Conservation (phyloP, 2,329 filamentous ascomycete species). For the Atkinsonella texensis region DNA sequence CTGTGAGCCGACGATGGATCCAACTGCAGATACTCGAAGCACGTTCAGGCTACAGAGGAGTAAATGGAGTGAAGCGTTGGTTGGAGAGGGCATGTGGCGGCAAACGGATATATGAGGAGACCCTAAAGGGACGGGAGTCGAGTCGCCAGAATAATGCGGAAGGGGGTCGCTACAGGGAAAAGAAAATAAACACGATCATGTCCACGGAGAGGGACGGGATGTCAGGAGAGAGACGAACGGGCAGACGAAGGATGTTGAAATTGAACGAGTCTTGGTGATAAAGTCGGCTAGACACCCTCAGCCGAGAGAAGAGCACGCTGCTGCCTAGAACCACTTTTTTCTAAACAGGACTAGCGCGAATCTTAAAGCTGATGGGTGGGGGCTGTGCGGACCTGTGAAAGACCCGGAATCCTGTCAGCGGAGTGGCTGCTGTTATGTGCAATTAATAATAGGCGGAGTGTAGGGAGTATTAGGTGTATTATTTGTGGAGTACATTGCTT, state of each 20-base stretch:
- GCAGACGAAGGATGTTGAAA: conserved; percentile 1
- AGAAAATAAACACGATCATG: conserved; percentile 4
- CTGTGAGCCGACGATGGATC: not conserved
- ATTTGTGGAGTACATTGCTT: not conserved
- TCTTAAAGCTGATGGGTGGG: conserved; percentile 7
- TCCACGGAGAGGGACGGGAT: conserved; percentile 4
- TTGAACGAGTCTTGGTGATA: conserved; percentile 4
- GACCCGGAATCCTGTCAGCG: conserved; percentile 8
- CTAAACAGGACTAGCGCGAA: conserved; percentile 9
- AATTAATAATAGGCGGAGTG: too few species aligned
- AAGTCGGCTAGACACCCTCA: conserved; percentile 8
- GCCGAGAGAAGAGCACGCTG: conserved; percentile 12
- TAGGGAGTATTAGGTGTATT: too few species aligned
- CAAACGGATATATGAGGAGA: conserved; percentile 16
- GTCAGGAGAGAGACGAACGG: conserved; percentile 4
- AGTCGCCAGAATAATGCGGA: conserved; percentile 8
- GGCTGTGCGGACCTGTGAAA: conserved; percentile 5
- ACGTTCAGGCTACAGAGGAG: not conserved
- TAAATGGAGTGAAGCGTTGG: not conserved
- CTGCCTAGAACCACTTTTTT: conserved; percentile 10
- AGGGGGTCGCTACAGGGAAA: conserved; percentile 1
- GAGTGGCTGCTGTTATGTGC: not conserved
- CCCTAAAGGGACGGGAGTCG: not conserved
- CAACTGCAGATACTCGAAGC: not conserved
- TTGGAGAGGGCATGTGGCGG: conserved; percentile 10